phyloP scores from a whole-genome alignment of 2,329 filamentous ascomycete species.

The Clathrospora elynae region DNA sequence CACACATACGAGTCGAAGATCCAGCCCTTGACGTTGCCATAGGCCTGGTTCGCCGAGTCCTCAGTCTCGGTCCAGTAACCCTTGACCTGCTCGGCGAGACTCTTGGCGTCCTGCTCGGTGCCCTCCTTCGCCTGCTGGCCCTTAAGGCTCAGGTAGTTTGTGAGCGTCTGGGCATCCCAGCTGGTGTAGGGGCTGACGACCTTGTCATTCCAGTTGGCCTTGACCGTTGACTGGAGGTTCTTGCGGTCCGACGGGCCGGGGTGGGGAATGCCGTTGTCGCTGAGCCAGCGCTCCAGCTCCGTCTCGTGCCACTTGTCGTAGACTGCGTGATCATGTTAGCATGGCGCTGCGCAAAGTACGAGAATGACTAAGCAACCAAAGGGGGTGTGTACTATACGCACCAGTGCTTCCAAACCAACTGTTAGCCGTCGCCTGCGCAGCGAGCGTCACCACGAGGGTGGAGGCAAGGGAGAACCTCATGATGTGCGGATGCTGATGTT shows the following conservation, averaged over 20 bases:
- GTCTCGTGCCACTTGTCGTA: conserved; percentile 99
- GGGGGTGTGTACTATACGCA: conserved; percentile 56
- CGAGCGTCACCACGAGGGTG: conserved; percentile 72
- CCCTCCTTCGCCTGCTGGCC: conserved; percentile 71
- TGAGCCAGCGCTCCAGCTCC: conserved; percentile 95
- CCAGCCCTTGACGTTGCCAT: conserved; percentile 80
- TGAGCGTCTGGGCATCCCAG: conserved; percentile 74
- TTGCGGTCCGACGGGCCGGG: conserved; percentile 90
- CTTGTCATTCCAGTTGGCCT: conserved; percentile 84
- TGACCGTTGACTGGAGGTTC: conserved; percentile 88
- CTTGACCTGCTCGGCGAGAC: conserved; percentile 71
- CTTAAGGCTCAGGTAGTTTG: conserved; percentile 70
- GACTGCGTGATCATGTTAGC: conserved; percentile 58
- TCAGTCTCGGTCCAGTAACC: conserved; percentile 77
- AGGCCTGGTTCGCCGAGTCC: conserved; percentile 74
- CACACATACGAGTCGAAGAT: conserved; percentile 76
- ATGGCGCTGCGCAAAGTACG: conserved; percentile 9
- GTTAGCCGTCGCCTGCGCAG: conserved; percentile 73
- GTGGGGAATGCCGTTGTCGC: conserved; percentile 88
- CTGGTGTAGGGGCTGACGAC: conserved; percentile 75
- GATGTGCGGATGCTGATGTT: conserved; percentile 37
- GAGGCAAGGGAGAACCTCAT: conserved; percentile 79
- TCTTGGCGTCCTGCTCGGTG: conserved; percentile 70
- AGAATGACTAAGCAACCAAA: too few species aligned
- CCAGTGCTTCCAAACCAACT: conserved; percentile 86